A percentile compares a stretch with the other conserved stretches of the same genome.
Conservation (phyloP, 495 filamentous ascomycete genomes). For the Extremus antarcticus region DNA sequence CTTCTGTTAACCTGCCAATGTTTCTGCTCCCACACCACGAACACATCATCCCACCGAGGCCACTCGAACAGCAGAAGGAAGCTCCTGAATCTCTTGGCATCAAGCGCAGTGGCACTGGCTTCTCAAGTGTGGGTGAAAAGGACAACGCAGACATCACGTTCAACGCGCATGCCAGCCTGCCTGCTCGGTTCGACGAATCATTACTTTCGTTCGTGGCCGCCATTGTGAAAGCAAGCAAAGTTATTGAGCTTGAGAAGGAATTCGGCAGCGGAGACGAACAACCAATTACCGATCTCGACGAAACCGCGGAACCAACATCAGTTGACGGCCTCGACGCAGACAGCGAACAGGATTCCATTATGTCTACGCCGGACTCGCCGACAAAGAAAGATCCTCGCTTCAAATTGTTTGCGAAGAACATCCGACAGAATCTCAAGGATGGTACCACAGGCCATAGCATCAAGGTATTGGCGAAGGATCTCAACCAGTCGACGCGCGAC, state of each 20-base stretch:
- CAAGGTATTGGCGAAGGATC: conserved; percentile 7
- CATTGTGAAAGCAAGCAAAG: conserved; percentile 31
- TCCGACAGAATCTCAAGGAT: conserved; percentile 8
- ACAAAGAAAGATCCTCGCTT: background rate
- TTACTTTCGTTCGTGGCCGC: conserved; percentile 33
- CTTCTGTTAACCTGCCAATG: conserved; percentile 22
- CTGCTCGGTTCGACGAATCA: conserved; percentile 29
- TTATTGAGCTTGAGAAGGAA: conserved; percentile 30
- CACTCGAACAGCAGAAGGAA: too few species aligned
- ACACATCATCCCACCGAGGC: conserved; percentile 30
- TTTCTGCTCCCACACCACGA: conserved; percentile 33
- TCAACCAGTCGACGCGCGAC: background rate
- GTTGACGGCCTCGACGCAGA: background rate
- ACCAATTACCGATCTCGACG: background rate
- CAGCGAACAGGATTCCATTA: background rate
- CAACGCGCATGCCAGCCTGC: conserved; percentile 28
- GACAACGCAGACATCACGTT: conserved; percentile 30
- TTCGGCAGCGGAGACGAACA: conserved; percentile 17
- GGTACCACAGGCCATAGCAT: conserved; percentile 5
- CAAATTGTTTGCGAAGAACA: conserved; percentile 1
- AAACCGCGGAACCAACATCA: background rate
- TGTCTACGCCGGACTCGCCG: background rate
- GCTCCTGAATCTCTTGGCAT: too few species aligned
- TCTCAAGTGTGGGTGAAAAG: too few species aligned
- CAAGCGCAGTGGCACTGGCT: too few species aligned